Conservation (phyloP, 257 asterid genomes). For the Cinchona pubescens region DNA sequence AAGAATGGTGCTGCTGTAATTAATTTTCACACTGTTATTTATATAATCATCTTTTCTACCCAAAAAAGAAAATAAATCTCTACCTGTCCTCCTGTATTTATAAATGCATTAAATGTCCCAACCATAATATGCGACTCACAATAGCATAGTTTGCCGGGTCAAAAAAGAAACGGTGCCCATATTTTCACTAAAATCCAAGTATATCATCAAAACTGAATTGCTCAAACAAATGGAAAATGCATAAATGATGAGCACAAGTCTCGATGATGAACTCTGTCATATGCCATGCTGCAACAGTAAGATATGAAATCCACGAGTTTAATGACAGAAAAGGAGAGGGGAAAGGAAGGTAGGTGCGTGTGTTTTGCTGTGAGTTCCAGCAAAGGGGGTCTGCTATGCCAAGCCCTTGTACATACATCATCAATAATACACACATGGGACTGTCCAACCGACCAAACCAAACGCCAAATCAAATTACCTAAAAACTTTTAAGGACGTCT, state of each 20-base stretch:
- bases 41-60: no score
- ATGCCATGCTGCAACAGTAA: background rate
- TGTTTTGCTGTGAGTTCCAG: constrained; percentile 41
- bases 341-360: background rate
- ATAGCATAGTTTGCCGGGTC: background rate
- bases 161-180: constrained; percentile 8
- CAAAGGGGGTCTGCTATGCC: constrained; percentile 43
- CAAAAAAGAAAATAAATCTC: no score
- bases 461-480: background rate
- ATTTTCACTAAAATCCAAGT: constrained; percentile 22
- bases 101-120: constrained; percentile 11
- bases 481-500: background rate
- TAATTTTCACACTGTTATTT: no score
- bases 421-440: constrained; percentile 63
- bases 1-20: no score
- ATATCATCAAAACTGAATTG: background rate
- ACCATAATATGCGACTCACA: background rate
- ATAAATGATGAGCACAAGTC: constrained; percentile 28
- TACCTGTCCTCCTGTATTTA: background rate
- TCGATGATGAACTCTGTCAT: constrained; percentile 26
- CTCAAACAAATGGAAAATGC: background rate
- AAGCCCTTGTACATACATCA: constrained; percentile 22
- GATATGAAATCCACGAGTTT: constrained; percentile 17
- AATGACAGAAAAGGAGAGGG: constrained; percentile 8
- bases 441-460: constrained; percentile 29